Evolutionary conservation across 306 rosid genomes (phyloP).

Genomic region (Cicer judaicum): DNA sequence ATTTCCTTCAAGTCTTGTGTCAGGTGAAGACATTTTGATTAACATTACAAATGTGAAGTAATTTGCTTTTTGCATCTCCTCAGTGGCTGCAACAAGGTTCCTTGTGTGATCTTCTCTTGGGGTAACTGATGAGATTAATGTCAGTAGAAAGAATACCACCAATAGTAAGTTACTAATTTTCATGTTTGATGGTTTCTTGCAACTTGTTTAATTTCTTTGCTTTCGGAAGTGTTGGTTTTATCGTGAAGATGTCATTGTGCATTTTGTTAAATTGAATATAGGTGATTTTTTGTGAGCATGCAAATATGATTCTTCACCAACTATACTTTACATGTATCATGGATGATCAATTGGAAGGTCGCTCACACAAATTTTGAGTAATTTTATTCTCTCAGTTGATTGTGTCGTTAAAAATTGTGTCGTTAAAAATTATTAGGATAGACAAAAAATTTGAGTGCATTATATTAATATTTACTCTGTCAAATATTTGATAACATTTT

Average conservation of each 20-base stretch:
- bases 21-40: constrained; percentile 59
- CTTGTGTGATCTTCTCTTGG: constrained; percentile 2
- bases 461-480: too few species aligned
- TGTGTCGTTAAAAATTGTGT: too few species aligned
- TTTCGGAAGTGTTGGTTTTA: constrained; percentile 41
- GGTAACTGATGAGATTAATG: constrained; percentile 35
- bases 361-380: too few species aligned
- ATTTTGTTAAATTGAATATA: background rate
- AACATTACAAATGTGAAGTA: constrained; percentile 70
- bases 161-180: constrained; percentile 8
- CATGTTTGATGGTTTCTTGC: constrained; percentile 33
- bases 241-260: constrained; percentile 24
- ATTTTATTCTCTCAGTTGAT: too few species aligned
- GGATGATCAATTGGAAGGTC: constrained; percentile 40
- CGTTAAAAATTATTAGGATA: too few species aligned
- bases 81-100: constrained; percentile 49
- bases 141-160: background rate
- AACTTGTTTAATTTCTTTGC: constrained; percentile 22
- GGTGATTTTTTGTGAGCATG: constrained; percentile 45
- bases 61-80: constrained; percentile 72
- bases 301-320: constrained; percentile 61
- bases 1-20: constrained; percentile 48
- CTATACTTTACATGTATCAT: constrained; percentile 48
- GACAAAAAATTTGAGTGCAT: too few species aligned
- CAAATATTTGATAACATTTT: too few species aligned